Evolutionary conservation across 805 yeast genomes (phyloP), one percentile per base, ranked within the genome.

Genomic region (Wickerhamomyces silvicola): DNA sequence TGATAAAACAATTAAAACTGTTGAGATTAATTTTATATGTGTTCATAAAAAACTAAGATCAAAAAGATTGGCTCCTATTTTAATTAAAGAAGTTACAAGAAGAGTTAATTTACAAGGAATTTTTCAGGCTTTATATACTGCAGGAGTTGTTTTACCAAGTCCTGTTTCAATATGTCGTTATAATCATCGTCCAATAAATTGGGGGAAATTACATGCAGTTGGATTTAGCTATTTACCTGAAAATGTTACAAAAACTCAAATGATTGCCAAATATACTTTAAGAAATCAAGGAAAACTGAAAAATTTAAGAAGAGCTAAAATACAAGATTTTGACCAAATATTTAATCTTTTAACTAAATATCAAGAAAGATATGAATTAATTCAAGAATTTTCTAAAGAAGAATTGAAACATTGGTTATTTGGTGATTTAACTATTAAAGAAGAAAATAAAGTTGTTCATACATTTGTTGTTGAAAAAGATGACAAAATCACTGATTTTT

Each of bases 111-210:
- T 74, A 41, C 68, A 70, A 27, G 75, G 83, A 37, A 82, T 88
- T 38, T 92, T 97, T 95, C 97, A 88, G 57, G 98, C 97, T 0
- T 69, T 92, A 38, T 86, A 85, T 59, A 90, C 98, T 8, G 95
- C 90, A 0, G 98, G 97, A 9, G 76, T 79, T 3, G 79, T 86
- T 2, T 66, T 92, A 36, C 98, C 98, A 15, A 78, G 88, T n/a
- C 98, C 98, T 0, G 74, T 90, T 5, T 66, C 94, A 10, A 77
- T 85, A 2, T 80, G 94, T 54, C 72, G 97, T 39, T 92, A 92
- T 57, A 81, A 83, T 25, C 98, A 92, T 60, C 81, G 98, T 47
- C 94, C 97, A 2, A 63, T 92, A 43, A 82, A 92, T 54, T 92
- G 98, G 97, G 62, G 75, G 10, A 90, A 85, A 52, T 68, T 92